Conservation (phyloP, 495 filamentous ascomycete genomes). For the Ramalina peruviana region DNA sequence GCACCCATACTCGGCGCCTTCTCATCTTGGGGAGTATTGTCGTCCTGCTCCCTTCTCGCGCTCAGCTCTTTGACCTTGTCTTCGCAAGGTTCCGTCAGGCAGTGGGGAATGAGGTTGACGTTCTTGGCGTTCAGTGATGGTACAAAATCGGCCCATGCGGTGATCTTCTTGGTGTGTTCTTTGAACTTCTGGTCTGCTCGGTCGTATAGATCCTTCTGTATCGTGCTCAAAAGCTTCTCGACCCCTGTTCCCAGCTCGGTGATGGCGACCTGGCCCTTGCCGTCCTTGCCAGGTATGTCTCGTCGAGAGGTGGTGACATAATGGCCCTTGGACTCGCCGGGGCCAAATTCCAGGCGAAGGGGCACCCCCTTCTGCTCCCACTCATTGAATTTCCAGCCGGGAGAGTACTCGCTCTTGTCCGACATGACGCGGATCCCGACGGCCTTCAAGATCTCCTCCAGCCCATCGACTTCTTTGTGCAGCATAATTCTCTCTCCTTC, state of each 20-base stretch:
- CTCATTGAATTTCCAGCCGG: conserved; percentile 96
- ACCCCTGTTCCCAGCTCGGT: conserved; percentile 54
- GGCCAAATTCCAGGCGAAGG: conserved; percentile 85
- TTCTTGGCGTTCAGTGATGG: conserved; percentile 85
- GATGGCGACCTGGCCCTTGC: conserved; percentile 65
- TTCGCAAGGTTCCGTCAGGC: conserved; percentile 69
- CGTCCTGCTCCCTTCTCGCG: conserved; percentile 52
- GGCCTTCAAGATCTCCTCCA: conserved; percentile 48
- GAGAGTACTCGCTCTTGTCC: conserved; percentile 78
- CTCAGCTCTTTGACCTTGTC: conserved; percentile 87
- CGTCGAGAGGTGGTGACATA: conserved; percentile 76
- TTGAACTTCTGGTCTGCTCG: conserved; percentile 66
- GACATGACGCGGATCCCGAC: conserved; percentile 55
- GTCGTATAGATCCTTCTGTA: conserved; percentile 74
- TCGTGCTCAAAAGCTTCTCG: conserved; percentile 69
- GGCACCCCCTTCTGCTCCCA: conserved; percentile 93
- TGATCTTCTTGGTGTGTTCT: conserved; percentile 64
- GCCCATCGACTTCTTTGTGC: conserved; percentile 51
- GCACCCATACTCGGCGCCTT: conserved; percentile 89
- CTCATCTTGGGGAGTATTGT: conserved; percentile 57
- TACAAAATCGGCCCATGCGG: conserved; percentile 77
- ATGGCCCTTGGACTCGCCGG: conserved; percentile 73
- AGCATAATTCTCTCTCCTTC: conserved; percentile 62
- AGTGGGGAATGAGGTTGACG: conserved; percentile 76
- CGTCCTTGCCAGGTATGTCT: conserved; percentile 54